A percentile compares a stretch with the other conserved stretches of the same genome.
Evolutionary conservation across 2,329 filamentous ascomycete species (phyloP).

Genomic region (Teratosphaeria epicoccoides): DNA sequence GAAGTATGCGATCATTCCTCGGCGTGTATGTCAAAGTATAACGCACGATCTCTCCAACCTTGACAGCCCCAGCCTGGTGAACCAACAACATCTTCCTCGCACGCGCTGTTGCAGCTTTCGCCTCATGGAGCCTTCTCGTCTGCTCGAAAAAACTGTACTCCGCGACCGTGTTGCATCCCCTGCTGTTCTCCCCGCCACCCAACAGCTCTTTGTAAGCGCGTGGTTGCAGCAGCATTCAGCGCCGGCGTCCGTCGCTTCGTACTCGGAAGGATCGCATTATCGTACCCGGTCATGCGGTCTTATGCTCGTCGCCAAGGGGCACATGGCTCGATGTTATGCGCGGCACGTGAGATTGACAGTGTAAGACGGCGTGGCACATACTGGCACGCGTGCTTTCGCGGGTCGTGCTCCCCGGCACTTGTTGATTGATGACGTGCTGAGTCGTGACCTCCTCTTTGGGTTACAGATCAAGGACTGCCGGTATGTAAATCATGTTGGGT

Average conservation of each 20-base stretch:
- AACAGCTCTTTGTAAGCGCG: neutral
- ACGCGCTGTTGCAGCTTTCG: neutral
- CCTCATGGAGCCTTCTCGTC: neutral
- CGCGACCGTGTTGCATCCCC: neutral
- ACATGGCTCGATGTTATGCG: neutral
- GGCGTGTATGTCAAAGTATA: slow-evolving; percentile 88
- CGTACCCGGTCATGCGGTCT: neutral
- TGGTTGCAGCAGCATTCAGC: neutral
- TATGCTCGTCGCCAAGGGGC: neutral
- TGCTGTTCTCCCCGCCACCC: neutral
- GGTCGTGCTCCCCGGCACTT: neutral
- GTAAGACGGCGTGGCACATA: neutral
- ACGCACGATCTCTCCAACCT: slow-evolving; percentile 87
- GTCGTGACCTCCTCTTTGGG: neutral
- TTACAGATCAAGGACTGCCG: neutral
- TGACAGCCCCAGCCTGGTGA: slow-evolving; percentile 82
- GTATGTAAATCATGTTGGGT: neutral
- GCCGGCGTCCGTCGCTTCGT: neutral
- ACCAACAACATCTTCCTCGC: slow-evolving; percentile 63
- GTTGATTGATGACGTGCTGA: neutral
- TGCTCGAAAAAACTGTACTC: slow-evolving; percentile 1
- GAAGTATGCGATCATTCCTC: slow-evolving; percentile 76
- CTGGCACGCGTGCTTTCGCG: neutral
- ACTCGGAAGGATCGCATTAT: neutral
- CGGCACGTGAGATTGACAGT: neutral